Evolutionary conservation across 2,329 filamentous ascomycete genomes (phyloP), one percentile per base, ranked within the genome.

Genomic region (Penicillium freii): DNA sequence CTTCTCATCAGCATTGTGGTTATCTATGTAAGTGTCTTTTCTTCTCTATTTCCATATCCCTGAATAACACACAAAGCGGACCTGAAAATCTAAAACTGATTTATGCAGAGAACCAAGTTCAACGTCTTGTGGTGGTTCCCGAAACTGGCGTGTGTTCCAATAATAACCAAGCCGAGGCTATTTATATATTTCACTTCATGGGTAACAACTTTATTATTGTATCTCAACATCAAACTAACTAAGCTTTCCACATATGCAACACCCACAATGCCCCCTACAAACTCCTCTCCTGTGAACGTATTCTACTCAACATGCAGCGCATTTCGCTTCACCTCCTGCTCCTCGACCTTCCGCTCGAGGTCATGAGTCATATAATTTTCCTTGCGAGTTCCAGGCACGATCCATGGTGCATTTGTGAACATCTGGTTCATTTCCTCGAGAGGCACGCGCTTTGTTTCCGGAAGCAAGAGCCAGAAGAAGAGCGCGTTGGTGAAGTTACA

Each of bases 371-470:
- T 69, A 67, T 82, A 87, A 31, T 82, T 76, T 44, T 75, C 71
- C 69, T 78, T 81, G 62, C 83, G 80, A 73, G 82, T 81, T 3
- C 81, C 80, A 2, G 84, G 81, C 8, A 89, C 81, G 65, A 89
- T 83, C 71, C 82, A 80, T 9, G 86, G 86, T 0, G 86, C 84
- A 66, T 87, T 78, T n/a, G 80, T 82, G 71, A 88, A 88, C 44
- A 88, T 76, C 56, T 83, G 81, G 62, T 86, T 84, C 86, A 88
- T 88, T 73, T 88, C 86, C 66, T 89, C 87, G 1, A 89, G 78
- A 0, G 86, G 73, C 17, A 85, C 76, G 62, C 81, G 83, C 52
- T 81, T 81, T 0, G 87, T 90, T 74, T 89, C 87, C 0, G 87
- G 87, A 40, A 89, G 77, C 49, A 89, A 72, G 2, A 81, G 77